Evolutionary conservation across 148 eudicot species (phyloP), one percentile per base, ranked within the genome.

Genomic region (Camellia japonica): DNA sequence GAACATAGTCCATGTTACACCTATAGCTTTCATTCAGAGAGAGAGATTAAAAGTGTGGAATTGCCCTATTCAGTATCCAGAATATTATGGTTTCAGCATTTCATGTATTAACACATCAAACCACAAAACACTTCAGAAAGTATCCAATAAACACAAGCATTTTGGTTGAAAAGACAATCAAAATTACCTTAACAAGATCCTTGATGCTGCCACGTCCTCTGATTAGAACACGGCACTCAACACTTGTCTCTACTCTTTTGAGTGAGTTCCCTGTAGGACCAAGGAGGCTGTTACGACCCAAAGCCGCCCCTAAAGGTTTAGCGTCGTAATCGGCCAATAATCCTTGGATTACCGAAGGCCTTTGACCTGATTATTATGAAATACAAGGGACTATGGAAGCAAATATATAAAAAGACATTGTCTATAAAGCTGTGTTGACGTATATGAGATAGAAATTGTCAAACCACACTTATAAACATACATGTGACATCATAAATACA

Each of bases 261-360:
- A 97, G 89, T 74, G 99, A 97, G 90, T 97, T 93, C 59, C 99
- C 99, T 83, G 98, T 91, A 9, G 99, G 99, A 52, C 99, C 99
- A 80, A 97, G 95, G 61, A 97, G 97, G 19, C 73, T 77, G 60
- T 54, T 23, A 23, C 30, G 30, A 23, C 30, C 30, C 30, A 23
- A 23, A 23, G 0, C 30, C 30, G 30, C 30, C 30, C 30, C 30
- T 23, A 23, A 23, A 23, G 30, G 30, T 23, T 23, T 23, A 23
- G 30, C 30, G 0, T 23, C 30, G 30, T 23, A 23, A 23, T 0
- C 30, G 30, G 30, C 30, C 30, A 23, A 0, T 23, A 23, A 23
- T 23, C 30, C 30, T 23, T 23, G 30, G 30, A 23, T 23, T 23
- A 23, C 0, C 30, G 30, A 23, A 23, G 30, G 30, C 30, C 30